Conservation (phyloP, 2,329 filamentous ascomycete species). For the Tolypocladium endophyticum region DNA sequence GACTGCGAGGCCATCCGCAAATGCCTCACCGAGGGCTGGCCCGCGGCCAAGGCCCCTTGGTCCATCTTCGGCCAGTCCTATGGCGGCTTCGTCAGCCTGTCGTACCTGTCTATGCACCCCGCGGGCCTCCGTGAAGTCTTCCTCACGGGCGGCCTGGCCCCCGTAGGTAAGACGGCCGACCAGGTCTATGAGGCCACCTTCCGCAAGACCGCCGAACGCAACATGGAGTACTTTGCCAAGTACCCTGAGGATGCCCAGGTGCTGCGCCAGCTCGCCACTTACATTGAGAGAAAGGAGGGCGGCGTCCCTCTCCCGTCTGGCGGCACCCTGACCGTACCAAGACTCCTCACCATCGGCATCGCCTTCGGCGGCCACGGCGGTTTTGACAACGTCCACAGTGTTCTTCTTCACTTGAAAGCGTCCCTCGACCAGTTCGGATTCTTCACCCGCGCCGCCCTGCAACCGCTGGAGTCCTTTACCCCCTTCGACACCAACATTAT, state of each 20-base stretch:
- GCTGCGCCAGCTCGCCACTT: slow-evolving; percentile 55
- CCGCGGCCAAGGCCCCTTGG: slow-evolving; percentile 66
- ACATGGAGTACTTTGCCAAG: slow-evolving; percentile 71
- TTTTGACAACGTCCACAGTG: slow-evolving; percentile 61
- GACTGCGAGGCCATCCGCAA: slow-evolving; percentile 81
- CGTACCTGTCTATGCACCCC: slow-evolving; percentile 74
- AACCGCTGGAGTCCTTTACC: slow-evolving; percentile 54
- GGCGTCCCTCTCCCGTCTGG: slow-evolving; percentile 58
- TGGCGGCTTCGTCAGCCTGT: slow-evolving; percentile 76
- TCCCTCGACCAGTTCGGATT: slow-evolving; percentile 71
- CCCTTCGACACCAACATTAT: slow-evolving; percentile 68
- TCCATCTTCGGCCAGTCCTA: slow-evolving; percentile 84
- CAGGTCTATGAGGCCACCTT: slow-evolving; percentile 68
- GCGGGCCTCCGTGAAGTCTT: slow-evolving; percentile 75
- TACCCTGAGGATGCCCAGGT: slow-evolving; percentile 68
- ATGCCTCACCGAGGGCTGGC: slow-evolving; percentile 59
- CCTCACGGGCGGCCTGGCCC: slow-evolving; percentile 72
- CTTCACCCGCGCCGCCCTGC: slow-evolving; percentile 61
- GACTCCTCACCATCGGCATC: slow-evolving; percentile 70
- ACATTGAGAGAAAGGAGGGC: slow-evolving; percentile 47
- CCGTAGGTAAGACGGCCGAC: slow-evolving; percentile 60
- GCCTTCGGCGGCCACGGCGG: slow-evolving; percentile 71
- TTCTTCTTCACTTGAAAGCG: slow-evolving; percentile 57
- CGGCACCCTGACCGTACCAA: slow-evolving; percentile 58
- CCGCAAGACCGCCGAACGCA: slow-evolving; percentile 58